Conservation (phyloP, 768 basidiomycete species). For the Paxillus involutus region DNA sequence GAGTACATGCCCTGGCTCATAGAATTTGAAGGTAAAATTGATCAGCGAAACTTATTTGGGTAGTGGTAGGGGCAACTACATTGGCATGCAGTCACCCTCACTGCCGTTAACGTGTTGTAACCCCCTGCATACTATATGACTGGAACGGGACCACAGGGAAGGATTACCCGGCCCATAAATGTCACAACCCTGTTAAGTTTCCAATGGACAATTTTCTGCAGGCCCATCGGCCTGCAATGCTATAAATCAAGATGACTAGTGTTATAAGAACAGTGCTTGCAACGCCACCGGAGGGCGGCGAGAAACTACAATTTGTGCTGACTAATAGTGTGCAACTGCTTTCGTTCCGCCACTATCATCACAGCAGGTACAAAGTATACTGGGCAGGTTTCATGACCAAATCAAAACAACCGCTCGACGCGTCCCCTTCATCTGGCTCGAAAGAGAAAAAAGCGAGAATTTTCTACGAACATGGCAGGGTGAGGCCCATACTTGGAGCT, state of each 20-base stretch:
- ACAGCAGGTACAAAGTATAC: constrained; percentile 5
- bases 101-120: constrained; percentile 24
- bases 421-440: constrained; percentile 21
- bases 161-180: constrained; percentile 10
- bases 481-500: constrained; percentile 18
- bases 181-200: constrained; percentile 31
- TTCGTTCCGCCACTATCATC: constrained; percentile 18
- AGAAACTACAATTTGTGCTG: constrained; percentile 17
- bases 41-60: constrained; percentile 20
- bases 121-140: constrained; percentile 31
- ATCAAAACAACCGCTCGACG: constrained; percentile 21
- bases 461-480: constrained; percentile 34
- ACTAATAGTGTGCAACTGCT: constrained; percentile 15
- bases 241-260: constrained; percentile 8
- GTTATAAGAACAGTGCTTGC: no score
- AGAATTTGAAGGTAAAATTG: constrained; percentile 18
- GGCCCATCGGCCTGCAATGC: constrained; percentile 2
- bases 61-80: constrained; percentile 14
- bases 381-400: constrained; percentile 21
- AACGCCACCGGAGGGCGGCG: not conserved
- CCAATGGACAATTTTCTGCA: constrained; percentile 19
- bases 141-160: constrained; percentile 29
- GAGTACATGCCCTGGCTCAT: constrained; percentile 23
- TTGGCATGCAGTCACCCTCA: not conserved
- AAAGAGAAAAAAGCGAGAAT: constrained; percentile 27